phyloP scores from a whole-genome alignment of 208 protist genomes.

The Acanthamoeba sp. region DNA sequence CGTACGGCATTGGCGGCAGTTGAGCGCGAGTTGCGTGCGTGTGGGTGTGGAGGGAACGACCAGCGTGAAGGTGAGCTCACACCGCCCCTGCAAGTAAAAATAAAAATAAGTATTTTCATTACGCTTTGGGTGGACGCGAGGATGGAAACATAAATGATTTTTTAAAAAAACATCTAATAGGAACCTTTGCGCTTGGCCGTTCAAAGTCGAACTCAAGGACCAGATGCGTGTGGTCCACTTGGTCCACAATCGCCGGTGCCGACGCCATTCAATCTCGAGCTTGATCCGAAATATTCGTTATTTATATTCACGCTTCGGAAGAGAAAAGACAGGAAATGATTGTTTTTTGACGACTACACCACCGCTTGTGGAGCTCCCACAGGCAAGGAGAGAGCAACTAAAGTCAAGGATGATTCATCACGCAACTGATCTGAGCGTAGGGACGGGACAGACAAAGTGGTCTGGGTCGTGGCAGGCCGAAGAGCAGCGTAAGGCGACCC shows the following conservation, averaged over 20 bases:
- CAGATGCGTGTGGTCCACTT: constrained; percentile 44
- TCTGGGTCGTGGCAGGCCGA: constrained; percentile 28
- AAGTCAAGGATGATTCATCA: constrained; percentile 49
- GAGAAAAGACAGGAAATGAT: too few species aligned
- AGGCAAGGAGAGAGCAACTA: neutral
- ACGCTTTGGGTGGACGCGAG: too few species aligned
- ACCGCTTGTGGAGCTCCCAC: too few species aligned
- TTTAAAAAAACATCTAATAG: neutral
- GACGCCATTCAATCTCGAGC: too few species aligned
- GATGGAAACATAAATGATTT: too few species aligned
- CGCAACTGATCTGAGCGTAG: constrained; percentile 15
- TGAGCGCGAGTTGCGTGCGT: neutral
- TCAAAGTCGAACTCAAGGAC: neutral
- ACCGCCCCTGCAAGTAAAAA: neutral
- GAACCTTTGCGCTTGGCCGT: neutral
- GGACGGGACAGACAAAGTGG: constrained; percentile 45
- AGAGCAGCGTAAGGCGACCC: neutral
- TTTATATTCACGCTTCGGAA: neutral
- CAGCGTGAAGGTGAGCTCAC: constrained; percentile 19
- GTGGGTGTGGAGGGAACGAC: neutral
- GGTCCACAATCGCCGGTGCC: neutral
- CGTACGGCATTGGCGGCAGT: constrained; percentile 43
- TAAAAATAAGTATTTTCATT: too few species aligned
- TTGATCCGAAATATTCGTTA: too few species aligned
- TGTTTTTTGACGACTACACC: too few species aligned